Evolutionary conservation across 345 rosid genomes (phyloP), one percentile per base, ranked within the genome.

Genomic region (Chamaenerion angustifolium): DNA sequence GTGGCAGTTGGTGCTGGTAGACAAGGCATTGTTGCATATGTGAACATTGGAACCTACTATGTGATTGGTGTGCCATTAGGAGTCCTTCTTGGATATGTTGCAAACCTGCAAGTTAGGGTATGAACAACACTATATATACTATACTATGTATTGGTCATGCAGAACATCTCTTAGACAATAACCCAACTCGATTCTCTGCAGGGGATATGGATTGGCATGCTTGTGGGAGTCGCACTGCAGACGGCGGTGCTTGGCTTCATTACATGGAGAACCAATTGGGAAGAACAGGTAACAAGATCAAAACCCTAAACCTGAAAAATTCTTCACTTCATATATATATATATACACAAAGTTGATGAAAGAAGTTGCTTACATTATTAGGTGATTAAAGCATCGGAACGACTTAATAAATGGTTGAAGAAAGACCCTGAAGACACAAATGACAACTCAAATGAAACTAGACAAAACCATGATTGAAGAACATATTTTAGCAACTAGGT

Each of bases 141-240:
- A n/a, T n/a, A 23, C 7, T 10, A 5, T 8, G 13, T 8, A 9
- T 3, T 11, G 15, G 40, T 53, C 15, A n/a, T 42, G 13, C n/a
- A 18, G 11, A 8, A 11, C 43, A 8, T 51, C 2, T n/a, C 16
- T 14, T 40, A 17, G 14, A 10, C 8, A 7, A 14, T 4, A 17
- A 31, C 7, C 4, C 9, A 40, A 12, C 3, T 7, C 27, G 25
- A 40, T 56, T 25, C 46, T 45, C 11, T 10, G 18, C 43, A 71
- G 81, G 81, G 81, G 8, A 62, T 76, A 1, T 71, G 75, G 77
- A 56, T 68, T 14, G 77, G 77, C 25, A 58, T 76, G 75, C 41
- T 69, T 45, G 27, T 47, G 15, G 73, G 77, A 44, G 67, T 72
- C 1, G 67, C 50, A 52, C 17, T 68, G 16, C 81, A 76, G 49